Conservation (phyloP, 2,329 filamentous ascomycete species). For the Trichoderma sp. region DNA sequence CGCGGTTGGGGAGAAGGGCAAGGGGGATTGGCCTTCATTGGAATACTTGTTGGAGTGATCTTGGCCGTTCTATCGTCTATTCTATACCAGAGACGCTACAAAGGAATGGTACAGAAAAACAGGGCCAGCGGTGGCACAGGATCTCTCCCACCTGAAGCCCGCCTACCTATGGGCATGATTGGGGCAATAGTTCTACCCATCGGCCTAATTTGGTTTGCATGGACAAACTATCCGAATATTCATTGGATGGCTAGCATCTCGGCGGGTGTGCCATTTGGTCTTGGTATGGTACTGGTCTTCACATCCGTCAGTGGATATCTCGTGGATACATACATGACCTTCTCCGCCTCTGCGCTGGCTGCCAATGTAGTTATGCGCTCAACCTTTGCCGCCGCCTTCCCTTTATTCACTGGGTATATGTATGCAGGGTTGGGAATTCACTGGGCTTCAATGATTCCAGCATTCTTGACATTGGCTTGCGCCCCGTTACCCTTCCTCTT, state of each 20-base stretch:
- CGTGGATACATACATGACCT: slow-evolving; percentile 65
- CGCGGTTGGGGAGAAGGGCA: slow-evolving; percentile 65
- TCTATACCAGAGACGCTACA: not conserved
- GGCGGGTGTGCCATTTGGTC: slow-evolving; percentile 44
- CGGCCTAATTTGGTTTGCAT: slow-evolving; percentile 59
- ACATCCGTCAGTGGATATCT: slow-evolving; percentile 59
- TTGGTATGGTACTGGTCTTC: slow-evolving; percentile 57
- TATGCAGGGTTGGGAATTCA: slow-evolving; percentile 59
- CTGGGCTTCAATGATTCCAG: slow-evolving; percentile 68
- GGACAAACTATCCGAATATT: slow-evolving; percentile 51
- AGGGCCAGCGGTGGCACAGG: not conserved
- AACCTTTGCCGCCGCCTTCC: slow-evolving; percentile 65
- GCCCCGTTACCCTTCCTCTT: not conserved
- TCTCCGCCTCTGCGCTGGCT: slow-evolving; percentile 67
- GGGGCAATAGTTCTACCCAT: slow-evolving; percentile 53
- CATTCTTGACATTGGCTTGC: slow-evolving; percentile 59
- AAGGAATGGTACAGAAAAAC: not conserved
- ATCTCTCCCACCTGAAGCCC: slow-evolving; percentile 41
- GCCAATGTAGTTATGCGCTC: slow-evolving; percentile 67
- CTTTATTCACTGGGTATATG: slow-evolving; percentile 60
- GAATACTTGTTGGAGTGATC: not conserved
- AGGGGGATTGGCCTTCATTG: slow-evolving; percentile 61
- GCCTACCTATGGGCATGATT: slow-evolving; percentile 54
- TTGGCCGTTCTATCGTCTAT: not conserved
- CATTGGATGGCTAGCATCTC: slow-evolving; percentile 50